Percentiles rank a stretch among this genome's conserved stretches.
phyloP scores from a whole-genome alignment of 805 yeast genomes.

The Maudiozyma barnettii region DNA sequence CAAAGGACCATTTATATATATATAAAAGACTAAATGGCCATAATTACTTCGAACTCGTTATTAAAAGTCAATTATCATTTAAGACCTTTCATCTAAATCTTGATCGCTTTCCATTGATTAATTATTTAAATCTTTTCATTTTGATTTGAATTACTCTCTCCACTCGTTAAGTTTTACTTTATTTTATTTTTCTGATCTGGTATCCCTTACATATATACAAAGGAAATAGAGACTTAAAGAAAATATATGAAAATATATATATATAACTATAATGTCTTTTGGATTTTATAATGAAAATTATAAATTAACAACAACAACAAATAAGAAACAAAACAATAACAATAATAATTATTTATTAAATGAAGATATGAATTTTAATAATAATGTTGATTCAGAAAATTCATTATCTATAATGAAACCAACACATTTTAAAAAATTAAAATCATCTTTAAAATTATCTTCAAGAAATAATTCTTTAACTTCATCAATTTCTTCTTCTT shows the following conservation, averaged over 20 bases:
- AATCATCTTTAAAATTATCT: conserved; percentile 21
- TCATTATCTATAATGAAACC: background rate
- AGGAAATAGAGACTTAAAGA: too few species aligned
- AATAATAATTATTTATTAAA: background rate
- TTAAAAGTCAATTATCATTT: too few species aligned
- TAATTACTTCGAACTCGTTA: too few species aligned
- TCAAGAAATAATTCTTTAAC: conserved; percentile 4
- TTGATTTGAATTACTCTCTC: too few species aligned
- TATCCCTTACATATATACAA: too few species aligned
- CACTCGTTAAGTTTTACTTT: too few species aligned
- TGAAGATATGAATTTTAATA: background rate
- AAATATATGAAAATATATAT: background rate
- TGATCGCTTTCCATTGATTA: too few species aligned
- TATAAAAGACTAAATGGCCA: too few species aligned
- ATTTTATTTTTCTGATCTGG: too few species aligned
- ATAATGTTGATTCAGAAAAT: background rate
- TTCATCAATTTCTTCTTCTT: conserved; percentile 7
- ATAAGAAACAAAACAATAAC: background rate
- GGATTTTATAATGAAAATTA: background rate
- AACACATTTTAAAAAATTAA: conserved; percentile 7
- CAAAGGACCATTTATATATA: too few species aligned
- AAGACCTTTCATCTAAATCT: too few species aligned
- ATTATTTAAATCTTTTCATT: too few species aligned
- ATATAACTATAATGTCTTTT: background rate
- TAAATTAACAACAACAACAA: background rate